Percentiles rank a stretch among this genome's conserved stretches.
phyloP scores from a whole-genome alignment of 2,329 filamentous ascomycete genomes.

The Fusarium coicis region DNA sequence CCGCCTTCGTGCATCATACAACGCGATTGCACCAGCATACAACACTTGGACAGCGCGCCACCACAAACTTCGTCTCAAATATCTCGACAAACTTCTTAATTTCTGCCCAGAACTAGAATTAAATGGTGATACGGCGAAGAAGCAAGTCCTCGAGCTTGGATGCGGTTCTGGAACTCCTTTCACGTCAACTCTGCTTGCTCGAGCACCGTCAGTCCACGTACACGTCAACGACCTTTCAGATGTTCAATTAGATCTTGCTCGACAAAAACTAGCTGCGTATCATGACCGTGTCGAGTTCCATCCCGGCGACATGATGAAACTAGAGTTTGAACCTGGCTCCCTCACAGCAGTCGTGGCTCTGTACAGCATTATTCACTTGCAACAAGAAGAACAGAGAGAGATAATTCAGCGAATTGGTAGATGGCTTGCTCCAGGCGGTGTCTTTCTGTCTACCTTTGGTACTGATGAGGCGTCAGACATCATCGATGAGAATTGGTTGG shows the following conservation, averaged over 20 bases:
- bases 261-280: not conserved
- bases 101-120: not conserved
- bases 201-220: not conserved
- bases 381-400: constrained; percentile 6
- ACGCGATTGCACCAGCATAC: constrained; percentile 14
- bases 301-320: constrained; percentile 16
- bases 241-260: constrained; percentile 7
- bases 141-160: constrained; percentile 15
- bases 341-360: constrained; percentile 12
- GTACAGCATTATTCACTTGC: constrained; percentile 24
- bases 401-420: not conserved
- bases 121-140: not conserved
- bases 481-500: not conserved
- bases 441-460: constrained; percentile 4
- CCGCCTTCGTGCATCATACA: constrained; percentile 8
- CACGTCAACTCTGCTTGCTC: not conserved
- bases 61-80: not conserved
- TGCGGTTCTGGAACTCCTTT: constrained; percentile 21
- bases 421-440: constrained; percentile 19
- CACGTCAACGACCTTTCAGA: constrained; percentile 23
- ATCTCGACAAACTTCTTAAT: not conserved
- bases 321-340: constrained; percentile 3
- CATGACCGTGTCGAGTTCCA: not conserved
- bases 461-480: not conserved
- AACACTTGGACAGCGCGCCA: constrained; percentile 25